Evolutionary conservation across 352 stramenopile species (phyloP).

Genomic region (Aphanomyces cochlioides): DNA sequence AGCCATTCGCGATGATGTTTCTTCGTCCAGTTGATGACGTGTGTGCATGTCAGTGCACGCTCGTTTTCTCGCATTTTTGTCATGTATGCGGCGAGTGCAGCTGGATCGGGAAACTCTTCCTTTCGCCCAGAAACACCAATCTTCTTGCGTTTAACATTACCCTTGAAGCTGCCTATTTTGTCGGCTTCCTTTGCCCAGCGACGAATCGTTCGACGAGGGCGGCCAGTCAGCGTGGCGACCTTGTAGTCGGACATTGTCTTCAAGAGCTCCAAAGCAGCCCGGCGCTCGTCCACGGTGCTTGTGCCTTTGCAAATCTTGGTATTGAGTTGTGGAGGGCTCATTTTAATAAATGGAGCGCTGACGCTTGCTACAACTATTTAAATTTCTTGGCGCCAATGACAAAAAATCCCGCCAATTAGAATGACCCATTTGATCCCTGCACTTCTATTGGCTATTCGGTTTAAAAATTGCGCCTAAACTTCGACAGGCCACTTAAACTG

Average conservation of each 20-base stretch:
- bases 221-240: not conserved
- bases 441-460: too few species aligned
- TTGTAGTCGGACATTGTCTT: slow-evolving; percentile 9
- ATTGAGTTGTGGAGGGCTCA: too few species aligned
- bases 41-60: not conserved
- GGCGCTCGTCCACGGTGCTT: too few species aligned
- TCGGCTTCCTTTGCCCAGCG: not conserved
- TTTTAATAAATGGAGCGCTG: too few species aligned
- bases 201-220: not conserved
- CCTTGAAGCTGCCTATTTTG: not conserved
- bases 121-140: not conserved
- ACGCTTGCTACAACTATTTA: too few species aligned
- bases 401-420: too few species aligned
- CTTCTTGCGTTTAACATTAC: not conserved
- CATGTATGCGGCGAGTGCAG: not conserved
- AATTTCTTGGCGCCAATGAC: too few species aligned
- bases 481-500: too few species aligned
- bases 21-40: slow-evolving; percentile 22
- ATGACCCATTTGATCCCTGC: too few species aligned
- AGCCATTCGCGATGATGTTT: slow-evolving; percentile 10
- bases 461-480: too few species aligned
- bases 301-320: too few species aligned
- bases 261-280: not conserved
- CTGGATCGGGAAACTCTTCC: not conserved
- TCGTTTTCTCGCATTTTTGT: not conserved